phyloP scores from a whole-genome alignment of 2,329 filamentous ascomycete species.

The Colletotrichum theobromicola region DNA sequence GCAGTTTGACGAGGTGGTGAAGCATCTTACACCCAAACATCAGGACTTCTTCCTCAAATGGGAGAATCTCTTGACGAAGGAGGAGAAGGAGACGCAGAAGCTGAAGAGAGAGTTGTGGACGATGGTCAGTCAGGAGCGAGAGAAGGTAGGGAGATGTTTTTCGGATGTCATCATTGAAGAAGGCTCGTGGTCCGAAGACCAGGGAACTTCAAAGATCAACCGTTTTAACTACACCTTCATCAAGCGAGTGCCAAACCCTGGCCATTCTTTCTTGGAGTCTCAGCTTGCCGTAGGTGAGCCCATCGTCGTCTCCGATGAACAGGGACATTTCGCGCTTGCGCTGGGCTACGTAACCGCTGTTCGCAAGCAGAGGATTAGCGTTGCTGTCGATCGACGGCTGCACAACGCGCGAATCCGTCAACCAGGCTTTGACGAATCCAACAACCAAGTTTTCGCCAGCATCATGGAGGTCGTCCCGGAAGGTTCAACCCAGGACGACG shows the following conservation, averaged over 20 bases:
- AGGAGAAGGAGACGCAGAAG: slow-evolving; percentile 89
- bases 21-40: slow-evolving; percentile 76
- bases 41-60: slow-evolving; percentile 91
- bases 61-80: slow-evolving; percentile 91
- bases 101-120: slow-evolving; percentile 93
- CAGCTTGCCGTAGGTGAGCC: slow-evolving; percentile 88
- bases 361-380: slow-evolving; percentile 76
- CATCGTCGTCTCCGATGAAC: slow-evolving; percentile 94
- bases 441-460: slow-evolving; percentile 86
- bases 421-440: slow-evolving; percentile 74
- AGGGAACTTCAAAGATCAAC: slow-evolving; percentile 82
- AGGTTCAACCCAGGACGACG: slow-evolving; percentile 55
- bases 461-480: slow-evolving; percentile 84
- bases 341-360: slow-evolving; percentile 89
- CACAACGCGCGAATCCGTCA: slow-evolving; percentile 83
- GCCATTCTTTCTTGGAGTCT: slow-evolving; percentile 89
- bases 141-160: slow-evolving; percentile 89
- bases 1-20: slow-evolving; percentile 82
- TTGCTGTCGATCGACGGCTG: slow-evolving; percentile 88
- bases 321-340: slow-evolving; percentile 92
- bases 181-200: slow-evolving; percentile 73
- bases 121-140: slow-evolving; percentile 87
- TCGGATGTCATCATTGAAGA: slow-evolving; percentile 84
- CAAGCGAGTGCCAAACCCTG: slow-evolving; percentile 65
- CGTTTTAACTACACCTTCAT: slow-evolving; percentile 86